phyloP scores from a whole-genome alignment of 2,329 filamentous ascomycete genomes.

The Pseudocercospora eumusae region DNA sequence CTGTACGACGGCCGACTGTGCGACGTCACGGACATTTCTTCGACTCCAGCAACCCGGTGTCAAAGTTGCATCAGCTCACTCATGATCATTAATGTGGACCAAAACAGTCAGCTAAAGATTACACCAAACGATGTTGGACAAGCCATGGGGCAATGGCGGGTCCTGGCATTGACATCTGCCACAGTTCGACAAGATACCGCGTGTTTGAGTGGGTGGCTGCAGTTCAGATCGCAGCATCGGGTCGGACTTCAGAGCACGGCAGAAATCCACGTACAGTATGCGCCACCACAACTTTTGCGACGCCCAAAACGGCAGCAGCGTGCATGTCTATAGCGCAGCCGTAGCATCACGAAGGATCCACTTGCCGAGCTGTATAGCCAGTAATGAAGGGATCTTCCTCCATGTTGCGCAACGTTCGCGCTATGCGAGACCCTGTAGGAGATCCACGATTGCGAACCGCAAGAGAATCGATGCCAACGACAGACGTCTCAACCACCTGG shows the following conservation, averaged over 20 bases:
- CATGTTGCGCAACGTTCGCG: constrained; percentile 23
- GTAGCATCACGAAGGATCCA: constrained; percentile 22
- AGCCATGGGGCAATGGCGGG: constrained; percentile 15
- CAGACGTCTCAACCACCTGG: constrained; percentile 21
- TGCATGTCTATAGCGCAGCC: constrained; percentile 28
- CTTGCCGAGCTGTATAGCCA: constrained; percentile 17
- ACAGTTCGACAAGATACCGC: constrained; percentile 24
- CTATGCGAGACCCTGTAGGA: constrained; percentile 14
- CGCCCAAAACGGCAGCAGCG: constrained; percentile 11
- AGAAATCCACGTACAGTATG: constrained; percentile 15
- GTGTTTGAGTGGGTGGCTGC: constrained; percentile 27
- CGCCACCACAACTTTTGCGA: constrained; percentile 6
- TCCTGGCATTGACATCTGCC: constrained; percentile 28
- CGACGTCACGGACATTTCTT: constrained; percentile 15
- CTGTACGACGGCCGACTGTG: constrained; percentile 20
- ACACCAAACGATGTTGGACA: constrained; percentile 18
- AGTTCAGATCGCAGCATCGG: constrained; percentile 21
- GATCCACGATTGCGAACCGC: constrained; percentile 19
- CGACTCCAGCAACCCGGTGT: constrained; percentile 27
- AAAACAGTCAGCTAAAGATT: constrained; percentile 9
- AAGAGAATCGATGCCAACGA: constrained; percentile 19
- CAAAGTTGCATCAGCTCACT: constrained; percentile 22
- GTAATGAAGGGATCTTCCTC: constrained; percentile 11
- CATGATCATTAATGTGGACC: constrained; percentile 19
- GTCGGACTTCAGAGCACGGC: constrained; percentile 16